phyloP scores from a whole-genome alignment of 2,329 filamentous ascomycete species.

The Aspergillus glaucus region DNA sequence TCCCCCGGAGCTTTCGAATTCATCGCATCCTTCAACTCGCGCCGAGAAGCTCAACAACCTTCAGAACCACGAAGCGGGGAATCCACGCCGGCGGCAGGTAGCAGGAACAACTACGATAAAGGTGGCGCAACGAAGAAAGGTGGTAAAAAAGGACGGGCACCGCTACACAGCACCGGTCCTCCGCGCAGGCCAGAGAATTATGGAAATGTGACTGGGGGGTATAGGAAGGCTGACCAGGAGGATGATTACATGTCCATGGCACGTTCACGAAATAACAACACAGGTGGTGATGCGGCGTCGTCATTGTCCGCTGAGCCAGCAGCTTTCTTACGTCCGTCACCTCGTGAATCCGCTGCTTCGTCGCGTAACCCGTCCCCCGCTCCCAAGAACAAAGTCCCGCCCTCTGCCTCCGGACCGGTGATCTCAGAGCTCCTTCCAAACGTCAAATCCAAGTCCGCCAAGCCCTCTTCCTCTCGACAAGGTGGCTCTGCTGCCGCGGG shows the following conservation, averaged over 20 bases:
- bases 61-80: background rate
- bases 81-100: conserved; percentile 22
- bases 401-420: conserved; percentile 68
- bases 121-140: conserved; percentile 20
- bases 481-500: conserved; percentile 70
- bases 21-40: conserved; percentile 68
- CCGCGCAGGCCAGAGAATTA: conserved; percentile 59
- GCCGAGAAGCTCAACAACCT: conserved; percentile 37
- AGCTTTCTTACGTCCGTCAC: conserved; percentile 35
- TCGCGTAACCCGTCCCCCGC: conserved; percentile 39
- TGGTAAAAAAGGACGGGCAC: conserved; percentile 53
- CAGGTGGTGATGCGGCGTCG: conserved; percentile 19
- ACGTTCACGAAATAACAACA: conserved; percentile 37
- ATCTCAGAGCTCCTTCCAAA: conserved; percentile 68
- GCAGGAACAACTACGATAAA: conserved; percentile 4
- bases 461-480: conserved; percentile 69
- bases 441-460: conserved; percentile 53
- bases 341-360: conserved; percentile 38
- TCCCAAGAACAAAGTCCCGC: conserved; percentile 44
- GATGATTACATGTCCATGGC: conserved; percentile 64
- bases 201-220: conserved; percentile 61
- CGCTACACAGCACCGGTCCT: conserved; percentile 56
- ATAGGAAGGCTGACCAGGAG: conserved; percentile 65
- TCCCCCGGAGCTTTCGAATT: conserved; percentile 68
- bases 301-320: conserved; percentile 49